Conservation (phyloP, 2,329 filamentous ascomycete genomes). For the Immersiporthe knoxdaviesiana region DNA sequence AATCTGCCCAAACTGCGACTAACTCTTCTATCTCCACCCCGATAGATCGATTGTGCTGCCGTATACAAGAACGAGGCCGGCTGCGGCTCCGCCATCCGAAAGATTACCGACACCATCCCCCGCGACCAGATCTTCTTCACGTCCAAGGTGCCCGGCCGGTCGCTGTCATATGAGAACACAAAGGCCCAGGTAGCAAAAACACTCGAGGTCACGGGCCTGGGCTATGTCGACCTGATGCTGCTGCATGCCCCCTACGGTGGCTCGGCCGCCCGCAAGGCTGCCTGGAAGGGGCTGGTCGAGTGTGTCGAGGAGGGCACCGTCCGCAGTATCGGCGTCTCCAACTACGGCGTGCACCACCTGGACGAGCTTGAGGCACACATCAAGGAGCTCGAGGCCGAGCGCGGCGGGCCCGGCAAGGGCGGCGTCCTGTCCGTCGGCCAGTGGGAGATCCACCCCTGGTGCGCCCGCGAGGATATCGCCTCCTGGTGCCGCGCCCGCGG, state of each 20-base stretch:
- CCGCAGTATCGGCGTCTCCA: conserved; percentile 65
- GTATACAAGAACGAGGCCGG: conserved; percentile 55
- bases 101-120: conserved; percentile 42
- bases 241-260: conserved; percentile 66
- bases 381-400: conserved; percentile 62
- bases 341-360: conserved; percentile 67
- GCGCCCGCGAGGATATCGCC: conserved; percentile 76
- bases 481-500: conserved; percentile 71
- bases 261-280: conserved; percentile 56
- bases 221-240: conserved; percentile 69
- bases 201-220: conserved; percentile 63
- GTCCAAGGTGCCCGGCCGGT: conserved; percentile 54
- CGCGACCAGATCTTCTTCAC: conserved; percentile 59
- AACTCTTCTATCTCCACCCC: neutral
- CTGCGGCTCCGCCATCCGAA: conserved; percentile 49
- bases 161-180: conserved; percentile 62
- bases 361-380: conserved; percentile 64
- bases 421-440: conserved; percentile 83
- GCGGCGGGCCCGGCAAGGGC: conserved; percentile 64
- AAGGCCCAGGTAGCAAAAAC: conserved; percentile 67
- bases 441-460: conserved; percentile 90
- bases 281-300: conserved; percentile 67
- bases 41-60: conserved; percentile 57
- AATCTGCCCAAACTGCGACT: too few species aligned
- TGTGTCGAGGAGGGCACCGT: conserved; percentile 64